Evolutionary conservation across 2,329 filamentous ascomycete species (phyloP).

Genomic region (Calonectria pauciramosa): DNA sequence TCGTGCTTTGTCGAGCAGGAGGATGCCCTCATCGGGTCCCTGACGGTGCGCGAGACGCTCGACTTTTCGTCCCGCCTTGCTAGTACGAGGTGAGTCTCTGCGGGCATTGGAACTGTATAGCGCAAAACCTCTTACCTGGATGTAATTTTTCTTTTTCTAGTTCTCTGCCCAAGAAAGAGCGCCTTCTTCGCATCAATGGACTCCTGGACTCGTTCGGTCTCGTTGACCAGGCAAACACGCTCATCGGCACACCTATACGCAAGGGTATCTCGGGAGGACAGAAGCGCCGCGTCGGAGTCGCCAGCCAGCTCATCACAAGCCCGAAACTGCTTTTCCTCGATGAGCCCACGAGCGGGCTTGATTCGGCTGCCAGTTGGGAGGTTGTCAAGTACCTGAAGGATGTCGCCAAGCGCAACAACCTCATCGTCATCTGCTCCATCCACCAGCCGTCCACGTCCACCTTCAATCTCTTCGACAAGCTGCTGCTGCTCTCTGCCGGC

Average conservation of each 20-base stretch:
- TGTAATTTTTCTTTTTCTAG: constrained; percentile 33
- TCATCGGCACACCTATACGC: constrained; percentile 85
- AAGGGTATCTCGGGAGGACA: constrained; percentile 90
- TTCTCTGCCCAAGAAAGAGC: constrained; percentile 64
- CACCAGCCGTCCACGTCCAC: constrained; percentile 88
- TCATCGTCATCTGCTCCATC: constrained; percentile 86
- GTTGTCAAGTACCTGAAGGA: constrained; percentile 80
- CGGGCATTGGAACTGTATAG: too few species aligned
- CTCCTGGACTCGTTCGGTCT: constrained; percentile 83
- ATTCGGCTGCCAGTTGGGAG: constrained; percentile 82
- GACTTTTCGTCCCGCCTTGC: constrained; percentile 81
- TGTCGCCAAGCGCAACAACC: constrained; percentile 75
- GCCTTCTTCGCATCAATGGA: constrained; percentile 72
- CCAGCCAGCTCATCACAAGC: constrained; percentile 83
- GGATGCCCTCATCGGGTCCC: constrained; percentile 83
- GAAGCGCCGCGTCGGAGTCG: constrained; percentile 84
- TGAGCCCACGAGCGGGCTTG: constrained; percentile 86
- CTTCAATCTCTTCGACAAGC: constrained; percentile 84
- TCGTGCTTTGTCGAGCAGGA: constrained; percentile 90
- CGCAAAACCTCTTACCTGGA: not conserved
- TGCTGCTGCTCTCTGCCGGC: constrained; percentile 80
- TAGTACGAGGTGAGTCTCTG: constrained; percentile 61
- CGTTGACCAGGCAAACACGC: constrained; percentile 74
- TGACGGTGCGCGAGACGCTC: constrained; percentile 86
- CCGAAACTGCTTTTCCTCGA: constrained; percentile 87